These are phyloP conservation scores for Globisporangium okanoganense DNA, from an alignment of 352 stramenopile species.

Conservation along the genomic window DNA sequence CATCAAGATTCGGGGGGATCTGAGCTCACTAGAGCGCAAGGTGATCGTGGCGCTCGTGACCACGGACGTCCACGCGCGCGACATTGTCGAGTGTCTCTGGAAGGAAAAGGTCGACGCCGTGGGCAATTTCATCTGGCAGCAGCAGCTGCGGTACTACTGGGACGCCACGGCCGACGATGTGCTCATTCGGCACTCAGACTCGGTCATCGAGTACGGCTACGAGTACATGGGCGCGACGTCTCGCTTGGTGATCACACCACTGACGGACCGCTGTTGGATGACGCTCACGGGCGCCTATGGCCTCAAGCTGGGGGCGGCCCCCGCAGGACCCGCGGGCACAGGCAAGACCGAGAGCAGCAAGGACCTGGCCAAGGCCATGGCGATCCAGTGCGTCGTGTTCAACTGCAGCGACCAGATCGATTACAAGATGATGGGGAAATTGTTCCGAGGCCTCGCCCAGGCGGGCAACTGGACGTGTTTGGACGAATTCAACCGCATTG, in stretches of 20 bases:
- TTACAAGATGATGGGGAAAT: conserved; percentile 97
- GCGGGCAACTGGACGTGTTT: conserved; percentile 89
- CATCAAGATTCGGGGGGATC: conserved; percentile 88
- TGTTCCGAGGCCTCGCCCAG: conserved; percentile 92
- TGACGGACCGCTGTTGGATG: conserved; percentile 95
- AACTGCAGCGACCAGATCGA: conserved; percentile 96
- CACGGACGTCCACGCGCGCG: conserved; percentile 89
- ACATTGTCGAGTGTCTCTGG: conserved; percentile 83
- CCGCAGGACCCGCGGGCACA: conserved; percentile 92
- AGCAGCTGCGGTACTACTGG: conserved; percentile 95
- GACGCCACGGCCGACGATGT: conserved; percentile 86
- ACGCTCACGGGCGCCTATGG: conserved; percentile 93
- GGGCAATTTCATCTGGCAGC: conserved; percentile 93
- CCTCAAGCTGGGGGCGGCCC: conserved; percentile 91
- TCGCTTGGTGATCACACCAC: conserved; percentile 77
- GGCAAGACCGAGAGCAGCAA: conserved; percentile 97
- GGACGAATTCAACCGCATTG: conserved; percentile 95
- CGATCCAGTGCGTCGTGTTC: conserved; percentile 94
- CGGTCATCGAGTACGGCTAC: conserved; percentile 91
- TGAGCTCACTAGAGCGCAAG: conserved; percentile 87
- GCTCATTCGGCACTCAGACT: conserved; percentile 86
- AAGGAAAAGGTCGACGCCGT: conserved; percentile 61
- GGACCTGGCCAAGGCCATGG: conserved; percentile 93
- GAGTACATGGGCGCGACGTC: conserved; percentile 94
- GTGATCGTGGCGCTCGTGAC: conserved; percentile 94